A percentile compares a stretch with the other conserved stretches of the same genome.
phyloP scores from a whole-genome alignment of 371 early-diverging fungal species.

The Mucor sp. region DNA sequence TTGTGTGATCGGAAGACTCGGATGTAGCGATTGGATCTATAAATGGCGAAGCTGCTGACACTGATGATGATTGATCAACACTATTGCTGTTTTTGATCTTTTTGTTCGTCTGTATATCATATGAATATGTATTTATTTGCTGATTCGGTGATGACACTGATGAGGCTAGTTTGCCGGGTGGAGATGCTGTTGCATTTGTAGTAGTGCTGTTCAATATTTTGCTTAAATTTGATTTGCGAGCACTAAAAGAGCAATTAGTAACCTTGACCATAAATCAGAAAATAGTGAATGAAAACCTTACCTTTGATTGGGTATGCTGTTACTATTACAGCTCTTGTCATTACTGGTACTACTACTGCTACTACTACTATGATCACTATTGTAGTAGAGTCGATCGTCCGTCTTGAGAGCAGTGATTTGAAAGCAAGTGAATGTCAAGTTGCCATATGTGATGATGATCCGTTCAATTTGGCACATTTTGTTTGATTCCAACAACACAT shows the following conservation, averaged over 20 bases:
- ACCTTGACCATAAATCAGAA: neutral
- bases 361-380: neutral
- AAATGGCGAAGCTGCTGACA: neutral
- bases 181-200: neutral
- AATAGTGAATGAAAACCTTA: neutral
- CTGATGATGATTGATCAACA: neutral
- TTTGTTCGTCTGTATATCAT: neutral
- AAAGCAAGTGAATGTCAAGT: conserved; percentile 31
- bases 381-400: neutral
- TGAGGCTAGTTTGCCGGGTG: neutral
- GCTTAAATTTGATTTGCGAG: conserved; percentile 4
- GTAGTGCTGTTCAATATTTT: conserved; percentile 1
- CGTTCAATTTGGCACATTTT: conserved; percentile 29
- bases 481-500: conserved; percentile 7
- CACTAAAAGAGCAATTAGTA: neutral
- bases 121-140: neutral
- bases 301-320: neutral
- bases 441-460: conserved; percentile 36
- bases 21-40: neutral
- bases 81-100: neutral
- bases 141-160: neutral
- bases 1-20: neutral
- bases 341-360: neutral
- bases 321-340: neutral
- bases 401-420: conserved; percentile 17